Evolutionary conservation across 1,284 basidiomycete species (phyloP), one percentile per base, ranked within the genome.

Genomic region (Ceratobasidium sp.): DNA sequence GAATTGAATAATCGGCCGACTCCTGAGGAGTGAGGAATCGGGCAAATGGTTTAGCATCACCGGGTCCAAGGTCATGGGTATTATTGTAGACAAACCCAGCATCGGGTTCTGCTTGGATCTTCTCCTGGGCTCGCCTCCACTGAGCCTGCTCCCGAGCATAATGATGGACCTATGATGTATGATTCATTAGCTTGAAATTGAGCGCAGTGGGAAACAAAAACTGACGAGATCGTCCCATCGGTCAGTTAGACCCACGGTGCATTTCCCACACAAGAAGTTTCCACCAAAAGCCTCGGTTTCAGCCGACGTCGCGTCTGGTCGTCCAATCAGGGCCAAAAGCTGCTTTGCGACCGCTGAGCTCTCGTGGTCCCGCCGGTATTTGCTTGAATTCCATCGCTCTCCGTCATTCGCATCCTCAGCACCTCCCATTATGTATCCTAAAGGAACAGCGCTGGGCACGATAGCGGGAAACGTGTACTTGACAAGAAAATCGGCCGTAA

Each of bases 301-400:
- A 39, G 36, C 36, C 21, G 57, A 59, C 5, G 57, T 59, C 8
- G 57, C 57, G 23, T 41, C n/a, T 4, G 57, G 36, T 2, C 57
- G 57, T 59, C 57, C 57, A n/a, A 59, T 41, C 36, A 32, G n/a
- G 30, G 30, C 21, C 21, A 59, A 39, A 23, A 59, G 57, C 32
- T 34, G 16, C 30, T 41, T 34, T 59, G 32, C 57, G 21, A 59
- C 23, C 21, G 57, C 57, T 23, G 32, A 59, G n/a, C 18, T 26
- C 26, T 59, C 57, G 36, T 59, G 8, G 41, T 59, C 57, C 14
- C 57, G 62, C 18, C 1, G n/a, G 9, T 34, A 23, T 16, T 23
- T 59, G 21, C 21, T 59, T 30, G 57, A 41, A 41, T 59, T 21
- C 57, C 57, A 59, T 23, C 36, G 57, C n/a, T 41, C 36, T 14